A percentile compares a stretch with the other conserved stretches of the same genome.
These are phyloP conservation scores for Glarea lozoyensis DNA, from an alignment of 495 filamentous ascomycete species.

Conservation along the genomic window DNA sequence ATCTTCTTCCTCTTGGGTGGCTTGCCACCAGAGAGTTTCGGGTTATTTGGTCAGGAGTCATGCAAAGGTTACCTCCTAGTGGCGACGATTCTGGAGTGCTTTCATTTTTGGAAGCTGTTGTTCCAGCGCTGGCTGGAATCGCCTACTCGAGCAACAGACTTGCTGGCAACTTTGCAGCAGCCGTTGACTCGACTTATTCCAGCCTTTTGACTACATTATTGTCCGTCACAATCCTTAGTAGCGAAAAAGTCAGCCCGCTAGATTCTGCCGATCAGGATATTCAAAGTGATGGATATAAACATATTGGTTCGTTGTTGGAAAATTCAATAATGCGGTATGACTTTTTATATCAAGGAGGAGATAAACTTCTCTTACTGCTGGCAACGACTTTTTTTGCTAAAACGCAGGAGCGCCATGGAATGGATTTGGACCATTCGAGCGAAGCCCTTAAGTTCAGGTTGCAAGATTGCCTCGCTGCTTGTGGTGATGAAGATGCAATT, in stretches of 20 bases:
- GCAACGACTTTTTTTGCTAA: constrained; percentile 6
- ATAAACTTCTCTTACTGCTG: background rate
- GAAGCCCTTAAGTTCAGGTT: constrained; percentile 2
- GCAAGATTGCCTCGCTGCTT: background rate
- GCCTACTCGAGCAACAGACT: background rate
- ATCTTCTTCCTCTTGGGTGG: constrained; percentile 32
- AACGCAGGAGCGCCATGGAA: background rate
- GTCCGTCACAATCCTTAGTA: constrained; percentile 24
- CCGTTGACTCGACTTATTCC: constrained; percentile 23
- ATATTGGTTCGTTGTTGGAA: constrained; percentile 8
- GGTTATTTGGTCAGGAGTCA: constrained; percentile 26
- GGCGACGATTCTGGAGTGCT: constrained; percentile 25
- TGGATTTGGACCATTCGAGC: background rate
- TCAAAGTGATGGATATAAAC: background rate
- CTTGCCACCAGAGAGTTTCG: constrained; percentile 32
- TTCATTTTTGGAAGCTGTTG: constrained; percentile 25
- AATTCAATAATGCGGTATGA: constrained; percentile 1
- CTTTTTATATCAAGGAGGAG: background rate
- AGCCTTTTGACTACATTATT: constrained; percentile 28
- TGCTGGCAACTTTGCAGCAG: constrained; percentile 16
- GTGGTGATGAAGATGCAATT: background rate
- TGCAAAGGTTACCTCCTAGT: constrained; percentile 22
- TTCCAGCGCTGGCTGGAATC: constrained; percentile 25
- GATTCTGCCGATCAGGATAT: background rate
- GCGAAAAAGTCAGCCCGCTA: constrained; percentile 4